Percentiles rank a stretch among this genome's conserved stretches.
Evolutionary conservation across 768 basidiomycete genomes (phyloP).

Genomic region (Boletus bicolor): DNA sequence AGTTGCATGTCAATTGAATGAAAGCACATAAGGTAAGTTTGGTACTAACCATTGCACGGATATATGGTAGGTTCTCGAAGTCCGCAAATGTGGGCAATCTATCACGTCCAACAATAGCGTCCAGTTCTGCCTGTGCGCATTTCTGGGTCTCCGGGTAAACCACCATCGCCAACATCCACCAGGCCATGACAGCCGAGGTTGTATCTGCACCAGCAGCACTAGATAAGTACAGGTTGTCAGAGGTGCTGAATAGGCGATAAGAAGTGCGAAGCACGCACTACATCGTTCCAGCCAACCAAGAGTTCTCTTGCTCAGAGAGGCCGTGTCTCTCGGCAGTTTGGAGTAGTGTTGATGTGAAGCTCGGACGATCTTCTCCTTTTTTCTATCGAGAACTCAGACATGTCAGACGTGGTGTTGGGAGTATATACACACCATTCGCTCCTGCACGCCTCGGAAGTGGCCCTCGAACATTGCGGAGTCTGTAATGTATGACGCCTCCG

Average conservation of each 20-base stretch:
- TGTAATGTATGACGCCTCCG: background rate
- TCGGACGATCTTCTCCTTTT: background rate
- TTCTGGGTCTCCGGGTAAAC: constrained; percentile 26
- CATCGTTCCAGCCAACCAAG: constrained; percentile 15
- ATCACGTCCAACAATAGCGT: constrained; percentile 21
- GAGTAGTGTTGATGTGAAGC: background rate
- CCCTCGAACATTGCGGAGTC: background rate
- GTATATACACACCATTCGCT: background rate
- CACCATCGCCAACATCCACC: constrained; percentile 25
- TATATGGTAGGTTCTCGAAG: constrained; percentile 5
- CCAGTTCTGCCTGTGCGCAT: constrained; percentile 25
- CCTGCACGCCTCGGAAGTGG: constrained; percentile 1
- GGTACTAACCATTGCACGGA: constrained; percentile 4
- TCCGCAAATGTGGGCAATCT: constrained; percentile 17
- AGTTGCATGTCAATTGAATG: background rate
- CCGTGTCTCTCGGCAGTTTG: constrained; percentile 1
- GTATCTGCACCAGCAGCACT: constrained; percentile 7
- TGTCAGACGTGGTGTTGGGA: background rate
- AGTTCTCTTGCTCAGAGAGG: constrained; percentile 11
- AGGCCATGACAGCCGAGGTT: constrained; percentile 10
- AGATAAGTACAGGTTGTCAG: background rate
- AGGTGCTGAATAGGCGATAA: background rate
- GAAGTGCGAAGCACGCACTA: constrained; percentile 2
- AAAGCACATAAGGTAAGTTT: background rate
- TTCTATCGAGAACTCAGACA: background rate